Base-by-base conservation (phyloP, 2,329 filamentous ascomycete genomes). In the Cordyceps cateniannulata region DNA sequence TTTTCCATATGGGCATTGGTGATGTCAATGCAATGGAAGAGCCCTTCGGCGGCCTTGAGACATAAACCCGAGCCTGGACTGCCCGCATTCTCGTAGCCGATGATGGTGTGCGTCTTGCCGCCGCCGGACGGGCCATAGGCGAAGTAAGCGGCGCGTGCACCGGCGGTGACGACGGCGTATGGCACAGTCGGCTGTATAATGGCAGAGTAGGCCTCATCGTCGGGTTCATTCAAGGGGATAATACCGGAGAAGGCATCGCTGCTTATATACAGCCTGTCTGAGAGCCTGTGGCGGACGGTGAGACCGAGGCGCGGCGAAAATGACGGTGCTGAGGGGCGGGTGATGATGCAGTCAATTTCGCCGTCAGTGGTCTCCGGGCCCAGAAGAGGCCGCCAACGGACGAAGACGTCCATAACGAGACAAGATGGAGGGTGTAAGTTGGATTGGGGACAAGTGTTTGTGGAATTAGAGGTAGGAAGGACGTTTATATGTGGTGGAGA, bases 41-140 rank as follows among this genome's bases (percentile, higher is more conserved):
- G 65, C 9, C 69, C 32, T 3, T 65, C 63, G 3, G 73, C 73
- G 3, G 75, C 71, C 0, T 70, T 65, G 5, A 77, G 64, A 57
- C 72, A 76, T 1, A 78, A 60, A 0, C 75, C 76, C 27, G 76
- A 68, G 24, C 74, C 62, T 3, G 70, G 62, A 1, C 72, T 62
- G 6, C 75, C 67, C 49, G n/a, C 27, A 29, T 77, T 69, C 20
- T 78, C 70, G 54, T 78, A 77, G 3, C 77, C 77, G 7, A 79
- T 40, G 22, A 96, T 96, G 2, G 92, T 96, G 70, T 87, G 89
- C 0, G 92, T 96, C 77, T 96, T 96, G 59, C 92, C 92, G 52
- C 90, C 91, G 7, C 92, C 92, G 0, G 92, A 96, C 71, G 96
- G 92, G 32, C 92, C 92, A 70, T 96, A 96, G 69, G 91, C 95